These are phyloP conservation scores for Dunaliella sp. DNA, from an alignment of 139 green algal genomes.

Conservation along the genomic window DNA sequence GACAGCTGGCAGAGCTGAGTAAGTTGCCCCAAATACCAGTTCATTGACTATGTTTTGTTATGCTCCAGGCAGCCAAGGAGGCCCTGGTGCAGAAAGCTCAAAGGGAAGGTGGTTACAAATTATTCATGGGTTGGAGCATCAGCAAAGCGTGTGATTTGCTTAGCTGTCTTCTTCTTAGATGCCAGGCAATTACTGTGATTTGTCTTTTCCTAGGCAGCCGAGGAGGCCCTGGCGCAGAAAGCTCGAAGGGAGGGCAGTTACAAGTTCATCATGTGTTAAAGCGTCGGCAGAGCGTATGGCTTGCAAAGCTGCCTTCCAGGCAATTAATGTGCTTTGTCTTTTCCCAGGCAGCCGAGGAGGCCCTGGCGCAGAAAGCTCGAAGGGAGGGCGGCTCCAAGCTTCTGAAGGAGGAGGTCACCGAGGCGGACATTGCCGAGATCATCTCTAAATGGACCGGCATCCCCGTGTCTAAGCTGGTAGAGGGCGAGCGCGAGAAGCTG, in stretches of 20 bases:
- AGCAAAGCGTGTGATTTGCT: no score
- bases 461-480: slow-evolving; percentile 81
- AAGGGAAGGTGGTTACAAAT: slow-evolving; percentile 40
- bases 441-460: slow-evolving; percentile 94
- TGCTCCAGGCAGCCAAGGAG: slow-evolving; percentile 57
- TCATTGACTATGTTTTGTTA: no score
- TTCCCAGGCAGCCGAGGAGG: slow-evolving; percentile 57
- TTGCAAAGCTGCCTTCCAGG: no score
- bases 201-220: slow-evolving; percentile 51
- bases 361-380: slow-evolving; percentile 50
- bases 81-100: slow-evolving; percentile 50
- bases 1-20: no score
- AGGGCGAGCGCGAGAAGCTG: slow-evolving; percentile 91
- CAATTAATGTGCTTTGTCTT: no score
- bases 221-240: slow-evolving; percentile 56
- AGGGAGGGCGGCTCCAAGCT: slow-evolving; percentile 56
- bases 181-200: no score
- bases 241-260: slow-evolving; percentile 31
- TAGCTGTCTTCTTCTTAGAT: no score
- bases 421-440: slow-evolving; percentile 92
- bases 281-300: no score
- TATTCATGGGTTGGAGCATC: no score
- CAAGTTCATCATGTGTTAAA: slow-evolving; percentile 86
- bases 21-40: no score
- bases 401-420: slow-evolving; percentile 95